These are phyloP conservation scores for Punctularia strigosozonata DNA, from an alignment of 768 basidiomycete genomes.

Conservation along the genomic window DNA sequence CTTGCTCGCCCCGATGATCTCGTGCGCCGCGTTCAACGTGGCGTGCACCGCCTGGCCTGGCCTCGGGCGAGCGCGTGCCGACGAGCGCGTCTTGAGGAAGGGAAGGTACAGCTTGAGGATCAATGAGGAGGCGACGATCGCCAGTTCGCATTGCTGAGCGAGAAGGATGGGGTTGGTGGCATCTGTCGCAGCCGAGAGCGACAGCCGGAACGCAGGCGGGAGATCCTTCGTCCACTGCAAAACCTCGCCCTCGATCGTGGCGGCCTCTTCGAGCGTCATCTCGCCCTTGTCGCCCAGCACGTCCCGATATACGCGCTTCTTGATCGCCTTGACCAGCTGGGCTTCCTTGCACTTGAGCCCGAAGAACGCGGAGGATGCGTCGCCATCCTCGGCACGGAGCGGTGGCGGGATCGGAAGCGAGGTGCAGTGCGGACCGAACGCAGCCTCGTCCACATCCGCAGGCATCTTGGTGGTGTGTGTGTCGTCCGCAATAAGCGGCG, in stretches of 20 bases:
- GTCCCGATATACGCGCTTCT: conserved; percentile 35
- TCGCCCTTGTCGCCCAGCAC: conserved; percentile 19
- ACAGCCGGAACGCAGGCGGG: conserved; percentile 34
- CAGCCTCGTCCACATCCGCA: conserved; percentile 39
- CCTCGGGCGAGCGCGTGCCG: conserved; percentile 14
- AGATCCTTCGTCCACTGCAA: conserved; percentile 40
- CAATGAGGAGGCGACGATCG: conserved; percentile 46
- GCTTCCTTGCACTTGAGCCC: conserved; percentile 53
- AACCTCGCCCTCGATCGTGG: conserved; percentile 43
- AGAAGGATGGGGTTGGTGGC: conserved; percentile 18
- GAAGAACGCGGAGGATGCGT: conserved; percentile 33
- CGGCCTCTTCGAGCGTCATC: conserved; percentile 50
- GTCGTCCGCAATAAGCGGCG: conserved; percentile 44
- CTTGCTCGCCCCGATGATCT: conserved; percentile 41
- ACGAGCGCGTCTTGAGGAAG: conserved; percentile 30
- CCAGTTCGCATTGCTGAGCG: conserved; percentile 47
- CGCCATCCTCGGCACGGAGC: conserved; percentile 13
- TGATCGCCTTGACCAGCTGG: conserved; percentile 50
- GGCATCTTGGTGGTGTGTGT: conserved; percentile 48
- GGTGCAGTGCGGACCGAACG: conserved; percentile 34
- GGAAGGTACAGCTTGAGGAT: conserved; percentile 59
- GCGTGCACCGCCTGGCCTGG: conserved; percentile 42
- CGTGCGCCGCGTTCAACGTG: conserved; percentile 54
- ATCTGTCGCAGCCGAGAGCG: conserved; percentile 7
- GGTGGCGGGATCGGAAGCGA: conserved; percentile 20